Percentiles rank a stretch among this genome's conserved stretches.
phyloP scores from a whole-genome alignment of 2,329 filamentous ascomycete species.

The Hypoxylon sp. region DNA sequence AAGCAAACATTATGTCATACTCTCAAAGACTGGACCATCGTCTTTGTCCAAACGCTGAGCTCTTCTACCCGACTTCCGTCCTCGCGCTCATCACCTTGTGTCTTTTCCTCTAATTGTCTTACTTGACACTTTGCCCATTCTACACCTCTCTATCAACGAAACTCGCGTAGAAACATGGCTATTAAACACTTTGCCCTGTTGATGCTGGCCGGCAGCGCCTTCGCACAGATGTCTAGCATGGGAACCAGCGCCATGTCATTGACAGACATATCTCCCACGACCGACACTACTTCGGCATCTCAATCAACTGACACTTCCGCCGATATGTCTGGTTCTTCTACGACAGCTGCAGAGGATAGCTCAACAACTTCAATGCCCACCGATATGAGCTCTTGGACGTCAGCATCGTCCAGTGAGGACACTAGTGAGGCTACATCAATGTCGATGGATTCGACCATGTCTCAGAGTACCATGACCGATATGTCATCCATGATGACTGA shows the following conservation, averaged over 20 bases:
- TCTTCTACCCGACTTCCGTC: constrained; percentile 34
- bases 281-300: constrained; percentile 21
- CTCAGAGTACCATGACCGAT: constrained; percentile 17
- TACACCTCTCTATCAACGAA: not conserved
- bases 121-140: constrained; percentile 10
- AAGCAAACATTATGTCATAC: constrained; percentile 42
- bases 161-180: constrained; percentile 44
- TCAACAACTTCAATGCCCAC: constrained; percentile 24
- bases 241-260: constrained; percentile 24
- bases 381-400: constrained; percentile 11
- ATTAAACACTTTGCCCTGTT: constrained; percentile 45
- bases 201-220: constrained; percentile 44
- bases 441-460: constrained; percentile 26
- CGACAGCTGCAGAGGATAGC: constrained; percentile 19
- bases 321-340: constrained; percentile 19
- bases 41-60: constrained; percentile 44
- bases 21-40: constrained; percentile 33
- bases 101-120: not conserved
- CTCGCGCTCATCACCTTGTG: not conserved
- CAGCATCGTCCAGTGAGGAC: constrained; percentile 1
- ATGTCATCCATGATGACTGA: constrained; percentile 33
- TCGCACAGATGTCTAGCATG: constrained; percentile 47
- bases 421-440: constrained; percentile 30
- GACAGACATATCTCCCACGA: constrained; percentile 17
- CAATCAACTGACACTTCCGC: constrained; percentile 18